Base-by-base conservation (phyloP, 2,329 filamentous ascomycete species). In the Aspergillus texensis region DNA sequence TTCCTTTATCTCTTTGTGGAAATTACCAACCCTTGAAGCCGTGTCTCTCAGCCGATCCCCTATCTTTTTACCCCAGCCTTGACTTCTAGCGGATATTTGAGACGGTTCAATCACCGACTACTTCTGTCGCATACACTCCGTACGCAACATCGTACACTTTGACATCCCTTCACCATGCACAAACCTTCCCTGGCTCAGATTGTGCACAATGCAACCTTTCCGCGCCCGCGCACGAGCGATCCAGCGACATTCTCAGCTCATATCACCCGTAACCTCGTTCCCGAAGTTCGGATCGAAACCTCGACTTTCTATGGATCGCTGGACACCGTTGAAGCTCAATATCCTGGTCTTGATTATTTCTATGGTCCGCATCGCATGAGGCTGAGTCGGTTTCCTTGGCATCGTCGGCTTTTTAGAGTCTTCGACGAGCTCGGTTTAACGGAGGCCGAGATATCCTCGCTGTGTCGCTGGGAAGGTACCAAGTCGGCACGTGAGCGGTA, bases 281-380 rank as follows among this genome's bases (percentile, higher is more conserved):
- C 86, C 41, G 88, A 90, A 79, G 86, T 90, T 59, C 85, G 87
- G 64, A 81, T 87, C 67, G 88, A 90, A 75, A 88, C 87, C 1
- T 83, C 84, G 60, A 84, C 82, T 57, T 90, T 89, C 78, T 89
- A 89, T 77, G 88, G 88, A 70, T 82, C 84, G 46, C 80, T 89
- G 53, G 86, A 89, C 78, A 87, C 84, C 70, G 82, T 88, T 65
- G 88, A 89, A 79, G 87, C 88, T 57, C 86, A 88, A 63, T 89
- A 90, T 70, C 88, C 88, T 0, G 88, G 88, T 39, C 80, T 89
- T 54, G 88, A 90, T 79, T 90, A 90, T 75, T 84, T 85, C 54
- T 82, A 86, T 70, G 77, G 79, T 8, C 86, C 87, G 1, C 88
- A 90, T 77, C 84, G 88, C 61, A 86, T 87, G 79, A 83, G 88